These are phyloP conservation scores for Ambrosia hybrid DNA, from an alignment of 140 eudicot species.

Conservation along the genomic window DNA sequence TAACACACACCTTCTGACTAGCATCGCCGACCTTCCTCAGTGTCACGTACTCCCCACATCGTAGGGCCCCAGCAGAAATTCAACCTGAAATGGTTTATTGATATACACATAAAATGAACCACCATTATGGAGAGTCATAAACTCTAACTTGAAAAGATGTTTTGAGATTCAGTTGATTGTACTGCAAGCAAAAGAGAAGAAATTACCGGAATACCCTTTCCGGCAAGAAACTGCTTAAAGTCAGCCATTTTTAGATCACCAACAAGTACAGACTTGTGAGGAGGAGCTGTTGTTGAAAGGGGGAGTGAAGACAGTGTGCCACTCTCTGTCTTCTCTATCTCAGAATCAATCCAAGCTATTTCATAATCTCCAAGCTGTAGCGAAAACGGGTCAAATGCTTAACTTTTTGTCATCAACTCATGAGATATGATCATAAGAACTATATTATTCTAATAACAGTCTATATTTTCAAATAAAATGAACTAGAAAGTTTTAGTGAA, in stretches of 20 bases:
- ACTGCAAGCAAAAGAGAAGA: conserved; percentile 2
- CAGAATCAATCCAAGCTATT: conserved; percentile 96
- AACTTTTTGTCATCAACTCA: background rate
- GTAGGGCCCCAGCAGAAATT: conserved; percentile 93
- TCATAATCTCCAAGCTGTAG: conserved; percentile 94
- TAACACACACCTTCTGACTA: conserved; percentile 69
- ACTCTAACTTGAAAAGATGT: background rate
- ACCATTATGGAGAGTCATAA: background rate
- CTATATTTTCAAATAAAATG: too few relatives aligned
- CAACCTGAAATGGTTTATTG: conserved; percentile 52
- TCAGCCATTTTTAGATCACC: conserved; percentile 98
- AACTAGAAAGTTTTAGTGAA: too few relatives aligned
- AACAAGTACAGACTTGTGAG: conserved; percentile 91
- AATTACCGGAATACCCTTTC: conserved; percentile 91
- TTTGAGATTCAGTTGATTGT: background rate
- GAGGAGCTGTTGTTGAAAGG: conserved; percentile 67
- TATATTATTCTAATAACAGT: too few relatives aligned
- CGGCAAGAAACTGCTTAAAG: conserved; percentile 91
- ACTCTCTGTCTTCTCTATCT: conserved; percentile 76
- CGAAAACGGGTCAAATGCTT: background rate
- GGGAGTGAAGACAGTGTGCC: conserved; percentile 78
- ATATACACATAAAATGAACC: background rate
- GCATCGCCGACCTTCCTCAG: conserved; percentile 92
- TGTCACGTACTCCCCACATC: conserved; percentile 94
- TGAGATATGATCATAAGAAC: too few relatives aligned